Conservation (phyloP, 495 filamentous ascomycete species). For the Neurospora sp. region DNA sequence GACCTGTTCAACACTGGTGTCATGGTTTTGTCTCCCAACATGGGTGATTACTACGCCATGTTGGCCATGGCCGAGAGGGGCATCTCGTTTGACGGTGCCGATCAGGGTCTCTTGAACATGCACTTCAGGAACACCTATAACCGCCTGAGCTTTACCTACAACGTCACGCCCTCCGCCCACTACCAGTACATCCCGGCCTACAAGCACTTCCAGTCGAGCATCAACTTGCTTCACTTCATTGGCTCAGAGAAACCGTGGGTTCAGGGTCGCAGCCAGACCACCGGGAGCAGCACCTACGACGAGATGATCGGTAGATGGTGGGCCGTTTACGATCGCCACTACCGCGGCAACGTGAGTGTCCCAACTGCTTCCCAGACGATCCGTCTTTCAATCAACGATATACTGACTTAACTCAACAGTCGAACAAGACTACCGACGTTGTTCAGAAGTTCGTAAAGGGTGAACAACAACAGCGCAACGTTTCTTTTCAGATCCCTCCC, state of each 20-base stretch:
- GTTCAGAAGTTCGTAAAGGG: constrained; percentile 44
- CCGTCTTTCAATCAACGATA: constrained; percentile 2
- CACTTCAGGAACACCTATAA: constrained; percentile 77
- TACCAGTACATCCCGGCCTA: constrained; percentile 96
- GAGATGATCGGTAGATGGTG: constrained; percentile 81
- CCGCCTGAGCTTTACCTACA: constrained; percentile 88
- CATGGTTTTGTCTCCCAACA: constrained; percentile 80
- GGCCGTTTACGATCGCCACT: constrained; percentile 84
- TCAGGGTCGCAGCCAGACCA: constrained; percentile 48
- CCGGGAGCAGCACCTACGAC: constrained; percentile 56
- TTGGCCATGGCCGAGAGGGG: constrained; percentile 72
- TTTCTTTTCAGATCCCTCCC: constrained; percentile 1
- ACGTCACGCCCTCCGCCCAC: constrained; percentile 86
- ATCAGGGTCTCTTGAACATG: constrained; percentile 93
- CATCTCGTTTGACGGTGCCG: constrained; percentile 93
- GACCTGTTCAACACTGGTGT: constrained; percentile 97
- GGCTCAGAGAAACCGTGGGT: constrained; percentile 85
- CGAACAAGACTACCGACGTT: constrained; percentile 19
- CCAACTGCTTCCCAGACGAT: neutral
- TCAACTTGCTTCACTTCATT: constrained; percentile 89
- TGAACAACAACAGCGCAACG: constrained; percentile 32
- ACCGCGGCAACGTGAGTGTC: constrained; percentile 41
- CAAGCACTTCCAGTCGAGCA: constrained; percentile 77
- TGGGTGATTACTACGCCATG: constrained; percentile 80
- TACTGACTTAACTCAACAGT: constrained; percentile 3